Conservation (phyloP, 306 rosid genomes). For the Nissolia schottii region DNA sequence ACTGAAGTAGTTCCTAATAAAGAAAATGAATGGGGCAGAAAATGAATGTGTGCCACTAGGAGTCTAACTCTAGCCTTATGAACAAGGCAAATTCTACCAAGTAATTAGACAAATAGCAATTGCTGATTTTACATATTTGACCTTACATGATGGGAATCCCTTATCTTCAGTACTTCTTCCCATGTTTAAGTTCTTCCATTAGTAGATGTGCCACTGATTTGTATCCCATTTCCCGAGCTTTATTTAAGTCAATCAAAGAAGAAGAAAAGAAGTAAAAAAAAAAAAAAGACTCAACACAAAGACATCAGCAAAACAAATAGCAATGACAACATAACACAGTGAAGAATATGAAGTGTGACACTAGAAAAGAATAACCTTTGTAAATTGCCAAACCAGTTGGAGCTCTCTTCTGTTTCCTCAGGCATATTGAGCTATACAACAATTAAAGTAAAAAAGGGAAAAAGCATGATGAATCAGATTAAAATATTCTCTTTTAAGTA, state of each 20-base stretch:
- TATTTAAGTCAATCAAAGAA: constrained; percentile 12
- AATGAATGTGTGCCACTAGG: neutral
- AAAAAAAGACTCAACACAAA: neutral
- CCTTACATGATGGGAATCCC: neutral
- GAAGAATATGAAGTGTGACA: neutral
- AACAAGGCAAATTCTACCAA: neutral
- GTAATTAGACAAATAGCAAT: neutral
- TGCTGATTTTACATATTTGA: constrained; percentile 3
- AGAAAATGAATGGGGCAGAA: neutral
- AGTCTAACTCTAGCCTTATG: neutral
- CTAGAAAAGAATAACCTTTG: constrained; percentile 41
- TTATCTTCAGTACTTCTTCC: constrained; percentile 18
- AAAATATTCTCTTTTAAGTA: neutral
- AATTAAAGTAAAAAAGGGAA: neutral
- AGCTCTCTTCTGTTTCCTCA: constrained; percentile 52
- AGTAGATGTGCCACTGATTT: constrained; percentile 69
- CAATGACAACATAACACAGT: neutral
- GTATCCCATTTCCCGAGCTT: constrained; percentile 60
- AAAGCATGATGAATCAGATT: constrained; percentile 16
- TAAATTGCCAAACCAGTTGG: constrained; percentile 72
- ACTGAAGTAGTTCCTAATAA: neutral
- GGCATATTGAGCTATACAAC: constrained; percentile 52
- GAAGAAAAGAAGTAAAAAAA: neutral
- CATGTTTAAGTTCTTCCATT: constrained; percentile 58
- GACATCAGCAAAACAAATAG: neutral